Evolutionary conservation across 2,329 filamentous ascomycete genomes (phyloP).

Genomic region (Paradendryphiella salina): DNA sequence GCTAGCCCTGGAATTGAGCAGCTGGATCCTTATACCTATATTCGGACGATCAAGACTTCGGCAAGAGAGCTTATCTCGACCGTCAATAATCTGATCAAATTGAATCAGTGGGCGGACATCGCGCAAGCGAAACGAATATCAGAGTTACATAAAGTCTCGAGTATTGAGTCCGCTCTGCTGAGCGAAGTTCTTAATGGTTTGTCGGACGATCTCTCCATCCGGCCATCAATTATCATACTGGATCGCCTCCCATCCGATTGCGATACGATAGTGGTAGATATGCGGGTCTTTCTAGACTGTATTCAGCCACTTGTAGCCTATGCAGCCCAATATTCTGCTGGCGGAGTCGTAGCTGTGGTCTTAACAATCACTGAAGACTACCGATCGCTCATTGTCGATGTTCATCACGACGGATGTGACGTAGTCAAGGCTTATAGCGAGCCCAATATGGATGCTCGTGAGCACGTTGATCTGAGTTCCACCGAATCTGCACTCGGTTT

Average conservation of each 20-base stretch:
- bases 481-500: slow-evolving; percentile 51
- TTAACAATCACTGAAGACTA: slow-evolving; percentile 38
- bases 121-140: slow-evolving; percentile 27
- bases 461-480: slow-evolving; percentile 47
- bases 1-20: slow-evolving; percentile 21
- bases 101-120: slow-evolving; percentile 48
- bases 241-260: slow-evolving; percentile 35
- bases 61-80: slow-evolving; percentile 52
- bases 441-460: slow-evolving; percentile 52
- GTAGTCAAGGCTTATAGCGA: slow-evolving; percentile 43
- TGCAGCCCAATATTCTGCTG: slow-evolving; percentile 48
- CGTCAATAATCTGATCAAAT: slow-evolving; percentile 52
- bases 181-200: slow-evolving; percentile 35
- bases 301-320: slow-evolving; percentile 50
- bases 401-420: slow-evolving; percentile 51
- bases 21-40: slow-evolving; percentile 30
- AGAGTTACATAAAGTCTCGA: slow-evolving; percentile 34
- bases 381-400: slow-evolving; percentile 44
- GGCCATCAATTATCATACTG: slow-evolving; percentile 42
- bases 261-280: slow-evolving; percentile 44
- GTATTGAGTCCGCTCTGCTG: slow-evolving; percentile 42
- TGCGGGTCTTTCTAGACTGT: slow-evolving; percentile 50
- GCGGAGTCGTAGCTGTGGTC: slow-evolving; percentile 46
- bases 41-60: slow-evolving; percentile 47
- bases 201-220: slow-evolving; percentile 32